A percentile compares a stretch with the other conserved stretches of the same genome.
These are phyloP conservation scores for Xenoacremonium recifei DNA, from an alignment of 2,329 filamentous ascomycete species.

Conservation along the genomic window DNA sequence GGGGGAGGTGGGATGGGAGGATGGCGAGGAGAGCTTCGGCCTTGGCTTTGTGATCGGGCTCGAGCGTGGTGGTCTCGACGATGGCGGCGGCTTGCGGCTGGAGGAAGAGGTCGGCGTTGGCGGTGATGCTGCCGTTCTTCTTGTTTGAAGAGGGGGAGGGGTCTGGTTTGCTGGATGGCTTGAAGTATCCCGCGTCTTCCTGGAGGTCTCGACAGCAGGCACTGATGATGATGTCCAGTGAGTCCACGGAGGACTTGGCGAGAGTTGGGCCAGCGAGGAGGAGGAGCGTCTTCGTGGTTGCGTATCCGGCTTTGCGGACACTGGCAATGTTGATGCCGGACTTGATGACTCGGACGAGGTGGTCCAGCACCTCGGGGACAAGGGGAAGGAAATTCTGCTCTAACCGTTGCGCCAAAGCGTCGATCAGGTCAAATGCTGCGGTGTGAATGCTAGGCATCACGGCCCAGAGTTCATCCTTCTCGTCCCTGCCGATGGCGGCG, in stretches of 20 bases:
- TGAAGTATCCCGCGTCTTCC: conserved; percentile 48
- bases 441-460: conserved; percentile 73
- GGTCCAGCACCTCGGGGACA: conserved; percentile 65
- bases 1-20: conserved; percentile 62
- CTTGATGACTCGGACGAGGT: conserved; percentile 69
- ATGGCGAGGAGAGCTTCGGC: conserved; percentile 62
- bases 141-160: conserved; percentile 28
- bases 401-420: conserved; percentile 57
- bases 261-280: conserved; percentile 63
- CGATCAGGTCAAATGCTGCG: conserved; percentile 63
- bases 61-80: conserved; percentile 34
- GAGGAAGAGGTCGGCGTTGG: conserved; percentile 74
- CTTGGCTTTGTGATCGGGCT: conserved; percentile 49
- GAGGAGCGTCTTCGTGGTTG: conserved; percentile 57
- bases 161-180: conserved; percentile 32
- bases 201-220: conserved; percentile 75
- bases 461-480: conserved; percentile 76
- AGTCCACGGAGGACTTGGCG: conserved; percentile 62
- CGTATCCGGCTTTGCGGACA: conserved; percentile 62
- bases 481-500: conserved; percentile 72
- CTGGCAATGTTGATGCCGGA: conserved; percentile 50
- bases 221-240: conserved; percentile 61
- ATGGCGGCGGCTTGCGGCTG: conserved; percentile 33
- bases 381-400: conserved; percentile 57
- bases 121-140: conserved; percentile 40